These are phyloP conservation scores for Gossypium anomalum DNA, from an alignment of 345 rosid genomes.

Conservation along the genomic window DNA sequence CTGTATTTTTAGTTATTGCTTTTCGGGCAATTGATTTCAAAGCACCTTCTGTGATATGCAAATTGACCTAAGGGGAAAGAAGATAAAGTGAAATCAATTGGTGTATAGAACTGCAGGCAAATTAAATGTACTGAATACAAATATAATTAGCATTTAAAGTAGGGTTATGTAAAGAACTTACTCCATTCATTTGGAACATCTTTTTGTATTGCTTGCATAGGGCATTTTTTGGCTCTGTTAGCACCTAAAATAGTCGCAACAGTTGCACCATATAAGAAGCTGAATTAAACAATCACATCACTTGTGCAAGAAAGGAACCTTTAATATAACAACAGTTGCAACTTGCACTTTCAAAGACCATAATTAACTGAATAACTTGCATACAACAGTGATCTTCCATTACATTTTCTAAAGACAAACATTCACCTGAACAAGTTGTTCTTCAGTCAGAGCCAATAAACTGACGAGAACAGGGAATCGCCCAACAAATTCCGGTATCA, in stretches of 20 bases:
- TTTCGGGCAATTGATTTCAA: conserved; percentile 76
- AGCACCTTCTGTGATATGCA: conserved; percentile 75
- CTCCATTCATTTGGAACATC: conserved; percentile 90
- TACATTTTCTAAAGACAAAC: background rate
- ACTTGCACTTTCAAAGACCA: conserved; percentile 2
- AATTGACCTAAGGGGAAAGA: conserved; percentile 58
- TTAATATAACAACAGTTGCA: background rate
- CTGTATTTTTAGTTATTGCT: conserved; percentile 83
- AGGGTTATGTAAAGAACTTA: conserved; percentile 35
- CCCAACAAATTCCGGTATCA: conserved; percentile 99
- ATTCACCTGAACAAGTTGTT: conserved; percentile 92
- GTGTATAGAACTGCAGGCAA: background rate
- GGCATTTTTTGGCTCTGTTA: conserved; percentile 94
- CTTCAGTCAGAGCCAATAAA: conserved; percentile 85
- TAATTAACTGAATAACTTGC: conserved; percentile 1
- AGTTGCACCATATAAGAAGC: background rate
- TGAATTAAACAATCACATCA: background rate
- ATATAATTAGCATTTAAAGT: background rate
- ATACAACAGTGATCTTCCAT: background rate
- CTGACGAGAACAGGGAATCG: conserved; percentile 95
- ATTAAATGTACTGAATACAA: background rate
- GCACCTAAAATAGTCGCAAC: conserved; percentile 43
- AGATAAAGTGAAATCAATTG: conserved; percentile 11
- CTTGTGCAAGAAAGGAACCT: background rate
- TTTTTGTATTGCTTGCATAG: conserved; percentile 92